Conservation (phyloP, 306 rosid genomes). For the Ormosia emarginata region DNA sequence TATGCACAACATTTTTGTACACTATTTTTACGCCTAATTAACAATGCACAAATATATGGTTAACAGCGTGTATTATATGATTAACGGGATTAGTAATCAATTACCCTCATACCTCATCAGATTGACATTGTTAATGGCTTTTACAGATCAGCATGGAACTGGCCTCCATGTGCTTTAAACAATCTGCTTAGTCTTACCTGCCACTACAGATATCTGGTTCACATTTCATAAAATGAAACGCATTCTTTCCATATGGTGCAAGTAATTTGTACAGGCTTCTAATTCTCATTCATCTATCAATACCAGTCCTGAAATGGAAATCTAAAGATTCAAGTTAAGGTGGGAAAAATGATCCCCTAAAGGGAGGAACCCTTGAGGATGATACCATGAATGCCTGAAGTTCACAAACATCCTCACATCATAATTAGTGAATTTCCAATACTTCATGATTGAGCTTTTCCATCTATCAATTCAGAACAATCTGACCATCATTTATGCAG, state of each 20-base stretch:
- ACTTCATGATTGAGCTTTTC: slow-evolving; percentile 13
- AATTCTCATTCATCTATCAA: slow-evolving; percentile 25
- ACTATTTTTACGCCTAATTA: too few species aligned
- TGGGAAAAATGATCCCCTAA: slow-evolving; percentile 23
- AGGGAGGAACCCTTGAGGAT: slow-evolving; percentile 23
- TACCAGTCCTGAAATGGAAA: slow-evolving; percentile 26
- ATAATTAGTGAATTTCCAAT: slow-evolving; percentile 35
- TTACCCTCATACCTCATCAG: neutral
- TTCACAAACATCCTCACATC: slow-evolving; percentile 38
- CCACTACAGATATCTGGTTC: slow-evolving; percentile 18
- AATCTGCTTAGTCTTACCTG: slow-evolving; percentile 11
- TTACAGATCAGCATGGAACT: neutral
- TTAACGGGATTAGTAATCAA: too few species aligned
- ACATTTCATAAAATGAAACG: slow-evolving; percentile 4
- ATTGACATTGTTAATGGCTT: neutral
- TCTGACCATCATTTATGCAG: slow-evolving; percentile 5
- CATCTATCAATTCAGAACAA: slow-evolving; percentile 24
- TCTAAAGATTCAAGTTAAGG: slow-evolving; percentile 44
- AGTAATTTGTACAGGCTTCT: slow-evolving; percentile 56
- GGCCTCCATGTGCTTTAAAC: neutral
- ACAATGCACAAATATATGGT: too few species aligned
- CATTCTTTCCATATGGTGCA: slow-evolving; percentile 29
- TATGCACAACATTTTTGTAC: too few species aligned
- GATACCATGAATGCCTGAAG: slow-evolving; percentile 28
- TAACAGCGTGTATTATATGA: too few species aligned